These are phyloP conservation scores for Aspergillus intermedius DNA, from an alignment of 2,329 filamentous ascomycete species.

Conservation along the genomic window DNA sequence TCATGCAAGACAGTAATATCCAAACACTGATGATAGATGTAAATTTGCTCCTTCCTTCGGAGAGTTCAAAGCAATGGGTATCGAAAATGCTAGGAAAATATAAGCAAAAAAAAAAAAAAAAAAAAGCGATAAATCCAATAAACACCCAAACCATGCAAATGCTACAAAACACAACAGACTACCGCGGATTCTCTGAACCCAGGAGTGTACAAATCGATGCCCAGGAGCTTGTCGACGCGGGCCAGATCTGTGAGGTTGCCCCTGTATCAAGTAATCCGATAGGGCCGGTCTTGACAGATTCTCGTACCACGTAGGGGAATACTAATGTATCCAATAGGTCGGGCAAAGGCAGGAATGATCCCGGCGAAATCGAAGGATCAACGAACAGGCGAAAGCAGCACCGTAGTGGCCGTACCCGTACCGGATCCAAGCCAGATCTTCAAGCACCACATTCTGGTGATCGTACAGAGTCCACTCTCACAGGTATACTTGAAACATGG, in stretches of 20 bases:
- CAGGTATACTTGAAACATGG: constrained; percentile 45
- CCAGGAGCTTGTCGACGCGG: constrained; percentile 79
- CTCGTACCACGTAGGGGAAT: constrained; percentile 97
- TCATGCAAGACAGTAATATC: no score
- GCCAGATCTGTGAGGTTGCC: constrained; percentile 80
- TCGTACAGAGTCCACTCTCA: constrained; percentile 58
- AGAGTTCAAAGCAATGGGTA: no score
- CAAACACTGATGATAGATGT: no score
- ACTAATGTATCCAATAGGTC: constrained; percentile 88
- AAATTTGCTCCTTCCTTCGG: no score
- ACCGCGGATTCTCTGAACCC: constrained; percentile 84
- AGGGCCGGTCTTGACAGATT: constrained; percentile 84
- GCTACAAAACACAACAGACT: constrained; percentile 92
- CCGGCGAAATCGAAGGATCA: constrained; percentile 63
- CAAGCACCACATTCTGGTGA: constrained; percentile 74
- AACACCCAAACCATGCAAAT: constrained; percentile 57
- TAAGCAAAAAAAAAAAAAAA: no score
- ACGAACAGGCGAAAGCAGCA: constrained; percentile 70
- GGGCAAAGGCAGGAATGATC: constrained; percentile 72
- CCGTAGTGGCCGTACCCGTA: constrained; percentile 90
- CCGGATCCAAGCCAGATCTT: constrained; percentile 85
- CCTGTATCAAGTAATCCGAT: constrained; percentile 84
- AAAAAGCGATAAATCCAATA: no score
- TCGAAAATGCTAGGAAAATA: no score
- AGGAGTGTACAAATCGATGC: constrained; percentile 85